phyloP scores from a whole-genome alignment of 495 filamentous ascomycete species.

The Neurospora sp. region DNA sequence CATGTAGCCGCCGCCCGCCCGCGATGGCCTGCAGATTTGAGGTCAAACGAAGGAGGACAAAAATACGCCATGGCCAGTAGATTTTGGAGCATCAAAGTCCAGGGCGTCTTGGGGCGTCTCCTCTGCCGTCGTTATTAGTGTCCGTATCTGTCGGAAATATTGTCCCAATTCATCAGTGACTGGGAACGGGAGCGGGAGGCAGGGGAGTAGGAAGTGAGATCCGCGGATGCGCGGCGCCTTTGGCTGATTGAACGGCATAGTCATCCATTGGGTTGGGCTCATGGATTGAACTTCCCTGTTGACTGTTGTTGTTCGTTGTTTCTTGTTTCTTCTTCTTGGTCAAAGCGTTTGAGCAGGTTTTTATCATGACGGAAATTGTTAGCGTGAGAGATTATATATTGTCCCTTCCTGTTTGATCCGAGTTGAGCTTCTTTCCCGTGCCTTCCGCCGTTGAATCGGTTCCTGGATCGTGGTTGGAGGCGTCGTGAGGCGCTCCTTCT shows the following conservation, averaged over 20 bases:
- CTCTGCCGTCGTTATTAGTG: background rate
- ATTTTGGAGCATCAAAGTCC: background rate
- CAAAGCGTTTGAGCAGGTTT: background rate
- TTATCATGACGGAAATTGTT: background rate
- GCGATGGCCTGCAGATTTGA: conserved; percentile 16
- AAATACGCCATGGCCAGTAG: conserved; percentile 3
- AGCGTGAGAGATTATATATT: background rate
- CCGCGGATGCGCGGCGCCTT: background rate
- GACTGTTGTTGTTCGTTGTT: background rate
- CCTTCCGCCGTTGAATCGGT: background rate
- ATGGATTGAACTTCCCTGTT: background rate
- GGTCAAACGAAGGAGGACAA: conserved; percentile 19
- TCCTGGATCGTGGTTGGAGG: background rate
- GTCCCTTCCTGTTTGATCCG: background rate
- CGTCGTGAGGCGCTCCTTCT: background rate
- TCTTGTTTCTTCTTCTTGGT: background rate
- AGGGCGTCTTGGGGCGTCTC: background rate
- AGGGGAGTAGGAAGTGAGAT: background rate
- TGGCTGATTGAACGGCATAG: background rate
- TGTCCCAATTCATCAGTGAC: background rate
- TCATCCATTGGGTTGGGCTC: background rate
- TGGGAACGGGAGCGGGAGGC: background rate
- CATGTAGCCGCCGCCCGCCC: conserved; percentile 7
- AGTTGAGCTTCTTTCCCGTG: background rate
- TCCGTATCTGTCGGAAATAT: background rate